phyloP scores from a whole-genome alignment of 1,284 basidiomycete genomes.

The Moniliophthora roreri region DNA sequence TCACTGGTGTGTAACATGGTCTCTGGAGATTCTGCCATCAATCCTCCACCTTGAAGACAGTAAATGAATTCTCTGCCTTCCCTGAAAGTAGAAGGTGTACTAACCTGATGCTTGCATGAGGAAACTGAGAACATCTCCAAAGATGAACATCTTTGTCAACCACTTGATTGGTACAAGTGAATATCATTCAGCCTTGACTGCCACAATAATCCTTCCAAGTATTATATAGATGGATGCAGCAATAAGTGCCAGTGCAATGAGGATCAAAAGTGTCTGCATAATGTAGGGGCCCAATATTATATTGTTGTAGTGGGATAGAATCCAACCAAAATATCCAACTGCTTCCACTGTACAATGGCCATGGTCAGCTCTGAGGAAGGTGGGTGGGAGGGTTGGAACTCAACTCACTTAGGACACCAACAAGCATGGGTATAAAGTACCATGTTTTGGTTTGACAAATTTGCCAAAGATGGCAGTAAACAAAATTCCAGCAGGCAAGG shows the following conservation, averaged over 20 bases:
- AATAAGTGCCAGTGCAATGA: slow-evolving; percentile 6
- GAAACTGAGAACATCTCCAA: slow-evolving; percentile 12
- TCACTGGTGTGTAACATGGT: background rate
- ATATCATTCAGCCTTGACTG: slow-evolving; percentile 1
- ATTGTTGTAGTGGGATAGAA: background rate
- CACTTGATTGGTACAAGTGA: slow-evolving; percentile 7
- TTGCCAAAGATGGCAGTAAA: slow-evolving; percentile 4
- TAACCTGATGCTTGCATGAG: slow-evolving; percentile 3
- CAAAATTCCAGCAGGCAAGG: background rate
- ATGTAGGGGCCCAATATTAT: background rate
- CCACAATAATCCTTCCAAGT: slow-evolving; percentile 5
- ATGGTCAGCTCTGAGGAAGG: background rate
- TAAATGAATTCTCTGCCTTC: background rate
- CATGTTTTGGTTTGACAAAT: background rate
- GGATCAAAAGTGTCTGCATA: slow-evolving; percentile 1
- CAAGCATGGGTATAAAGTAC: slow-evolving; percentile 8
- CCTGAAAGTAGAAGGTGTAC: background rate
- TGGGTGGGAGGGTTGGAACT: background rate
- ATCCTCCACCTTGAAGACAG: background rate
- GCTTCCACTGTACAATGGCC: slow-evolving; percentile 5
- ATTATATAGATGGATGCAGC: slow-evolving; percentile 10
- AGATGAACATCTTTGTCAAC: slow-evolving; percentile 7
- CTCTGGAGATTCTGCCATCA: background rate
- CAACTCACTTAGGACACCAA: background rate
- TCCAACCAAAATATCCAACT: background rate